Evolutionary conservation across 305 asterid genomes (phyloP).

Genomic region (Fraxinus floribunda): DNA sequence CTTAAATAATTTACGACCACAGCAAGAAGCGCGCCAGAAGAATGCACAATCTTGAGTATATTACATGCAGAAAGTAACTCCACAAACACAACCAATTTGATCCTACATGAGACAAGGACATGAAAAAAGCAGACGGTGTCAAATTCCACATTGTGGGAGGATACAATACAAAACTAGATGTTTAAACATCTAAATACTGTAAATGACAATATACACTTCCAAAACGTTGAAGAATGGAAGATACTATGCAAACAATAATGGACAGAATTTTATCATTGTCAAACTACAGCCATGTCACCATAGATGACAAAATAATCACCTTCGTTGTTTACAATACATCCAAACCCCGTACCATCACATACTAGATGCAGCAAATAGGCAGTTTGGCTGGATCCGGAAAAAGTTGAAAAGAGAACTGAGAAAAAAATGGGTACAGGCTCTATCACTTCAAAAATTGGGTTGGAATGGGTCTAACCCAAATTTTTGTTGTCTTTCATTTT

Average conservation of each 20-base stretch:
- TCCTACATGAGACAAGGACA: conserved; percentile 19
- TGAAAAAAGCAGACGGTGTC: background rate
- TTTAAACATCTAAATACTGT: background rate
- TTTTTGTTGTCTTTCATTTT: background rate
- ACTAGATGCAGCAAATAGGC: background rate
- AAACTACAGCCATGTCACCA: background rate
- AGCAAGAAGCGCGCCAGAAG: conserved; percentile 21
- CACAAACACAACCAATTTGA: conserved; percentile 9
- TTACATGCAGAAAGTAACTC: conserved; percentile 32
- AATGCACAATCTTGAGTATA: conserved; percentile 30
- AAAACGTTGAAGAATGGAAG: background rate
- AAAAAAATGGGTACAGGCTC: background rate
- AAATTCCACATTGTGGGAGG: background rate
- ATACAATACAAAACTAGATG: background rate
- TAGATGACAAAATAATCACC: background rate
- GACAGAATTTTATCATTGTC: background rate
- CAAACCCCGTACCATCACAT: background rate
- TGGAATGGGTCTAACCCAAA: background rate
- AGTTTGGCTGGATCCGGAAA: background rate
- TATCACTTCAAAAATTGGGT: background rate
- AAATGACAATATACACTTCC: background rate
- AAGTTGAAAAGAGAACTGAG: background rate
- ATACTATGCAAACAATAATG: background rate
- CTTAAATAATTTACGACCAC: conserved; percentile 11
- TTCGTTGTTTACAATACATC: background rate